A percentile compares a stretch with the other conserved stretches of the same genome.
phyloP scores from a whole-genome alignment of 2,329 filamentous ascomycete species.

The Leptographium wingfieldii region DNA sequence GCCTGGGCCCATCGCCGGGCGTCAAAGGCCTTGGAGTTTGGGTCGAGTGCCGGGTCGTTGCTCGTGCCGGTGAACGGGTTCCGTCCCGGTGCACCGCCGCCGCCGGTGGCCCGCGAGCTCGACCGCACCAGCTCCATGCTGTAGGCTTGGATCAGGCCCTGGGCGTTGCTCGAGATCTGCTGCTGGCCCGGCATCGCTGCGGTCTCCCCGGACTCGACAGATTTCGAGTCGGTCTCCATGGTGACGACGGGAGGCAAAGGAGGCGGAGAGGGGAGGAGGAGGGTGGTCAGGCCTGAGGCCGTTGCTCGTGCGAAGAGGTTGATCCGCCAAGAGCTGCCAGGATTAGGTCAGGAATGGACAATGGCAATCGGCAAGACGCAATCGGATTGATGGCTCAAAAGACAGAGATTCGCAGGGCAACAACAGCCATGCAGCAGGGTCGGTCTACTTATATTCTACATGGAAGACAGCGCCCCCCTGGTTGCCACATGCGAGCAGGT shows the following conservation, averaged over 20 bases:
- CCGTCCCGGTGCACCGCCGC: neutral
- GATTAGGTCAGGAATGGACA: too few relatives aligned
- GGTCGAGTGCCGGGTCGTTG: constrained; percentile 26
- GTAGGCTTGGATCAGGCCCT: constrained; percentile 7
- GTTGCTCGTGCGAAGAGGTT: neutral
- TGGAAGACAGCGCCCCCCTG: too few relatives aligned
- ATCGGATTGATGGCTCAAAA: too few relatives aligned
- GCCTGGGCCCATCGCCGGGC: constrained; percentile 32
- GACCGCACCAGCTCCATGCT: constrained; percentile 11
- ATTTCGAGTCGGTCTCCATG: neutral
- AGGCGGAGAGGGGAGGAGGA: neutral
- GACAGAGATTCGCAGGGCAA: too few relatives aligned
- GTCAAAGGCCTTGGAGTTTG: constrained; percentile 28
- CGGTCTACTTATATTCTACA: too few relatives aligned
- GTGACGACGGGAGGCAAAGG: neutral
- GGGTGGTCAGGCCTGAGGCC: neutral
- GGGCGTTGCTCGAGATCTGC: neutral
- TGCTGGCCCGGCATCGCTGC: neutral
- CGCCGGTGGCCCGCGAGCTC: neutral
- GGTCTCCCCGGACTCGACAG: neutral
- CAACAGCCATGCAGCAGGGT: too few relatives aligned
- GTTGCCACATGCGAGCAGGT: too few relatives aligned
- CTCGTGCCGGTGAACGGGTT: constrained; percentile 15
- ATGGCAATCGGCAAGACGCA: too few relatives aligned
- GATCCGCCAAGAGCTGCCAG: too few relatives aligned